Conservation (phyloP, 257 asterid species). For the Lithospermum erythrorhizon region DNA sequence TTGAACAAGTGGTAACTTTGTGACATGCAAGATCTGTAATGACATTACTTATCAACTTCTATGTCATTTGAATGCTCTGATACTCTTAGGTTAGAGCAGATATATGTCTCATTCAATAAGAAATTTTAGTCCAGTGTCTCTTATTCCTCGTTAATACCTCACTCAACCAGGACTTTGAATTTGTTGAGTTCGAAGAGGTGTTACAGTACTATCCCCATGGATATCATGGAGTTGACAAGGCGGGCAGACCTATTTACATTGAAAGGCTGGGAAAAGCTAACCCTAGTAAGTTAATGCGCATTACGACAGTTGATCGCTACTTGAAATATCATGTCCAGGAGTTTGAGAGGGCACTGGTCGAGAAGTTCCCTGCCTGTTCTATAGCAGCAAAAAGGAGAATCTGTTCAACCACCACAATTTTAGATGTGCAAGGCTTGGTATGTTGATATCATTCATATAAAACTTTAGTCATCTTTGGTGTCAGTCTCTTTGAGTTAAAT, state of each 20-base stretch:
- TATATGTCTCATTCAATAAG: background rate
- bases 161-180: conserved; percentile 58
- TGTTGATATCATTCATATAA: conserved; percentile 19
- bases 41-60: background rate
- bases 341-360: conserved; percentile 74
- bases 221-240: conserved; percentile 94
- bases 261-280: conserved; percentile 93
- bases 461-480: conserved; percentile 9
- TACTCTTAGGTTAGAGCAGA: conserved; percentile 5
- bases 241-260: conserved; percentile 92
- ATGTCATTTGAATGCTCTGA: conserved; percentile 3
- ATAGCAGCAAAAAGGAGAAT: conserved; percentile 75
- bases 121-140: background rate
- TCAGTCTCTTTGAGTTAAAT: conserved; percentile 1
- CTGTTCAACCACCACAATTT: conserved; percentile 69
- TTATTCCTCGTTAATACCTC: conserved; percentile 1
- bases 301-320: conserved; percentile 73
- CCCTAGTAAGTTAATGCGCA: conserved; percentile 63
- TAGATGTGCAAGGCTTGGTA: conserved; percentile 98
- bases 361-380: conserved; percentile 93
- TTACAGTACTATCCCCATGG: conserved; percentile 92
- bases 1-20: conserved; percentile 6
- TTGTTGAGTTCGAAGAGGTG: conserved; percentile 78
- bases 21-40: background rate
- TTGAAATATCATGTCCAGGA: conserved; percentile 88